Evolutionary conservation across 208 protist genomes (phyloP), one percentile per base, ranked within the genome.

Genomic region (Novymonas esmeraldas): DNA sequence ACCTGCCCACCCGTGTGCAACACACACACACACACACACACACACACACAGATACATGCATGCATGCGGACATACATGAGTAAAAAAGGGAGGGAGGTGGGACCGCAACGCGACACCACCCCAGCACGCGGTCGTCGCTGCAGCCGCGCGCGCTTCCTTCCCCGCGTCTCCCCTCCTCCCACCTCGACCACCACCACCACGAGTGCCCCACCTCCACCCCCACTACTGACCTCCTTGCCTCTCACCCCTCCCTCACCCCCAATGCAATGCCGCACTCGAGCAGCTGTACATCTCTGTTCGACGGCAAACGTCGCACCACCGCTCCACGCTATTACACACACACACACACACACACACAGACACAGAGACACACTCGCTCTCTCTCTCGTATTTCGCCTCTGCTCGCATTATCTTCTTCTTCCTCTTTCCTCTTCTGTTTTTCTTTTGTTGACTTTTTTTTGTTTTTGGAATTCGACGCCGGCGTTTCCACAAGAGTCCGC

Each of bases 11-110:
- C 36, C 24, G 0, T 6, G 20, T 20, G 11, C 20, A 20, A 7
- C 20, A 34, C 52, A 60, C 50, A 36, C 50, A 58, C 50, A 49
- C 63, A 69, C 63, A 34, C 22, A 4, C 24, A 16, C n/a, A 34
- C 29, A n/a, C 38, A 64, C 26, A 71, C 2, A 55, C 51, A 31
- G 9, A 62, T 61, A 51, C 28, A 34, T n/a, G 16, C 46, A 20
- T 45, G 18, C 6, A 49, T 0, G 16, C 0, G 22, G 16, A 22
- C 6, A 13, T 3, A 28, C 3, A 11, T 29, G 5, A 18, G 0
- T 31, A 14, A 4, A 20, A 31, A 29, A 52, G 11, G 10, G 13
- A 29, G 20, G 26, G 14, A 54, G 26, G 33, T 20, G 49, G 11
- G 14, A 18, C n/a, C n/a, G 11, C 13, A 6, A 16, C 36, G 7